Percentiles rank a stretch among this genome's conserved stretches.
Evolutionary conservation across 2,329 filamentous ascomycete species (phyloP).

Genomic region (Aureobasidium mangrovei): DNA sequence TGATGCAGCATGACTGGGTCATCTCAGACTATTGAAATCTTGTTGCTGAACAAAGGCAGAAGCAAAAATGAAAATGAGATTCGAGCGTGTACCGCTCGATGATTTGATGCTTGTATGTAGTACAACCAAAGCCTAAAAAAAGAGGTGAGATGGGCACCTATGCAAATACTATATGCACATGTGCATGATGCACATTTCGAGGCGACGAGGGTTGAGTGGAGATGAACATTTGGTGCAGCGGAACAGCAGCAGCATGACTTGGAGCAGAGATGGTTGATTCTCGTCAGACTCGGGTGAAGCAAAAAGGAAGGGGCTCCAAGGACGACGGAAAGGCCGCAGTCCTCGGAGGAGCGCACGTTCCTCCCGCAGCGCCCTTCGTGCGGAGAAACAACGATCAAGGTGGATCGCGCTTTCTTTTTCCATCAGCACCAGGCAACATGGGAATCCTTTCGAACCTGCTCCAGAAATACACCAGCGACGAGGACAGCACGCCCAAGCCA

Average conservation of each 20-base stretch:
- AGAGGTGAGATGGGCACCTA: neutral
- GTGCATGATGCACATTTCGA: neutral
- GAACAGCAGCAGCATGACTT: neutral
- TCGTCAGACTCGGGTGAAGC: neutral
- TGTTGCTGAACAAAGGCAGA: neutral
- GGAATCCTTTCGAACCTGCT: conserved; percentile 8
- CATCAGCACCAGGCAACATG: neutral
- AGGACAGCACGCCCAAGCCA: neutral
- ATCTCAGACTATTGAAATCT: neutral
- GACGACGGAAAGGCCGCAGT: neutral
- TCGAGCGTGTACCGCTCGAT: neutral
- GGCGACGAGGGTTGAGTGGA: neutral
- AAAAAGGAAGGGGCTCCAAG: neutral
- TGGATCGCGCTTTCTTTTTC: neutral
- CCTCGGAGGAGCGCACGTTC: neutral
- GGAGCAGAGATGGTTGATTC: too few species aligned
- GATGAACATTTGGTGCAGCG: neutral
- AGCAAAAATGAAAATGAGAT: neutral
- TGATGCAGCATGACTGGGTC: neutral
- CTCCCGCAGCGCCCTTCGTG: neutral
- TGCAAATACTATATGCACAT: neutral
- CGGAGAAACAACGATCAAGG: conserved; percentile 8
- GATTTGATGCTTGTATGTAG: neutral
- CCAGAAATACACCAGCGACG: neutral
- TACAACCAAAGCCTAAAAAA: neutral